A percentile compares a stretch with the other conserved stretches of the same genome.
Evolutionary conservation across 1,284 basidiomycete species (phyloP).

Genomic region (Pseudozyma tsukubaensis): DNA sequence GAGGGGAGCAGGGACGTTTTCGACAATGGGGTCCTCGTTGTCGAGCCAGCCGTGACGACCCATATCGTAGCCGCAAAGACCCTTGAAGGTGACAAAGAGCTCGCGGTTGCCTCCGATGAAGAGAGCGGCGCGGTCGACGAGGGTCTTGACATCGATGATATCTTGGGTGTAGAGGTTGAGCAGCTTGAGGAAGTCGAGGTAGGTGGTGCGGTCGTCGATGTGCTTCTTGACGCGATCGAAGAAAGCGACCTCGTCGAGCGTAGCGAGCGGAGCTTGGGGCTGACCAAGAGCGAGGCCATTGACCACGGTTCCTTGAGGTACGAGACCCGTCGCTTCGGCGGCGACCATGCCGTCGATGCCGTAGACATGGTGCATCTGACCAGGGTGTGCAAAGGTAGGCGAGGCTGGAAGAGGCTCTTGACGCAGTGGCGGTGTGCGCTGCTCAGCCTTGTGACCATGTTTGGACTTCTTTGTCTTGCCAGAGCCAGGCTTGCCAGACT

Average conservation of each 20-base stretch:
- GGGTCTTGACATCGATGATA: slow-evolving; percentile 83
- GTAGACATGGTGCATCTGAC: slow-evolving; percentile 53
- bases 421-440: slow-evolving; percentile 48
- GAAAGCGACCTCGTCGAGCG: slow-evolving; percentile 89
- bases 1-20: slow-evolving; percentile 69
- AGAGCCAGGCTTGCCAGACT: slow-evolving; percentile 37
- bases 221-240: slow-evolving; percentile 91
- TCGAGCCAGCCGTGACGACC: slow-evolving; percentile 75
- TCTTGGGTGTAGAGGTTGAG: slow-evolving; percentile 95
- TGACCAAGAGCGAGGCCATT: slow-evolving; percentile 52
- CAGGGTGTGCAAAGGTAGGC: slow-evolving; percentile 43
- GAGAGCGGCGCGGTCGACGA: slow-evolving; percentile 85
- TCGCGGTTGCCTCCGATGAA: slow-evolving; percentile 84
- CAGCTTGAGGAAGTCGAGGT: slow-evolving; percentile 95
- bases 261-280: slow-evolving; percentile 71
- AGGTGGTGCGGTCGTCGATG: slow-evolving; percentile 85
- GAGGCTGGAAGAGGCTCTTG: slow-evolving; percentile 43
- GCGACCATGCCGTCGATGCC: slow-evolving; percentile 60
- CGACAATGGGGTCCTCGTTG: slow-evolving; percentile 70
- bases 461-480: slow-evolving; percentile 64
- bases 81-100: slow-evolving; percentile 86
- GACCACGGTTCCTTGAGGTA: slow-evolving; percentile 45
- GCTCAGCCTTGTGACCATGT: slow-evolving; percentile 57
- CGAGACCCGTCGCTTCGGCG: slow-evolving; percentile 51
- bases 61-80: slow-evolving; percentile 80